Conservation (phyloP, 2,329 filamentous ascomycete species). For the Bipolaris oryzae region DNA sequence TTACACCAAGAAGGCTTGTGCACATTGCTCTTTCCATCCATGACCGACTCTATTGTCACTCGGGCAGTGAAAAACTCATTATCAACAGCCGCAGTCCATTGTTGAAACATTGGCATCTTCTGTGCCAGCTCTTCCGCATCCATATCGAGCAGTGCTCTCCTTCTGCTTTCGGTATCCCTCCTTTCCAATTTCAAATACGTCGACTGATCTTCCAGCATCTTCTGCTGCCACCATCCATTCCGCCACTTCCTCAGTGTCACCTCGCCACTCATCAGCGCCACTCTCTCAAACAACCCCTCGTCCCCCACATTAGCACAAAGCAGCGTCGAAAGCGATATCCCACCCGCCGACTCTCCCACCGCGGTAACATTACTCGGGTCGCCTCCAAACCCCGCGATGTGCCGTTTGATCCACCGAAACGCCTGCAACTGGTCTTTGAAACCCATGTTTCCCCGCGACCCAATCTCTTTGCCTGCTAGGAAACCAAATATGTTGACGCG, state of each 20-base stretch:
- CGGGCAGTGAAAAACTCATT: constrained; percentile 29
- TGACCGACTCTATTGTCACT: constrained; percentile 23
- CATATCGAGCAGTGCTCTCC: constrained; percentile 20
- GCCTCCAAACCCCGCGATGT: constrained; percentile 51
- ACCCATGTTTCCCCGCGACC: constrained; percentile 40
- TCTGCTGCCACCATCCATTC: constrained; percentile 32
- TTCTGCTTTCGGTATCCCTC: constrained; percentile 16
- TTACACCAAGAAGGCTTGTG: constrained; percentile 55
- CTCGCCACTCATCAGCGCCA: constrained; percentile 42
- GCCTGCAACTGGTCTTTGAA: constrained; percentile 46
- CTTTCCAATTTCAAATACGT: constrained; percentile 24
- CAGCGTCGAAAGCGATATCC: constrained; percentile 38
- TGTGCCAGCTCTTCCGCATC: constrained; percentile 28
- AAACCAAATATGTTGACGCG: constrained; percentile 41
- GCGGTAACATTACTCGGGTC: constrained; percentile 47
- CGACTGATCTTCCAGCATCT: constrained; percentile 34
- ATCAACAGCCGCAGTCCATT: constrained; percentile 35
- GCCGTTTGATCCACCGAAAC: constrained; percentile 47
- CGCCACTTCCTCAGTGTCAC: constrained; percentile 37
- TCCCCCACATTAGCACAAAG: constrained; percentile 35
- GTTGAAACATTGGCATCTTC: constrained; percentile 34
- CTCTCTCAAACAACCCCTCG: constrained; percentile 33
- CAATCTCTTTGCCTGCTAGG: constrained; percentile 56
- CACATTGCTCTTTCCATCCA: constrained; percentile 22
- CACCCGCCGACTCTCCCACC: constrained; percentile 57